Evolutionary conservation across 2,329 filamentous ascomycete genomes (phyloP), one percentile per base, ranked within the genome.

Genomic region (Davidsoniella neocaledoniae): DNA sequence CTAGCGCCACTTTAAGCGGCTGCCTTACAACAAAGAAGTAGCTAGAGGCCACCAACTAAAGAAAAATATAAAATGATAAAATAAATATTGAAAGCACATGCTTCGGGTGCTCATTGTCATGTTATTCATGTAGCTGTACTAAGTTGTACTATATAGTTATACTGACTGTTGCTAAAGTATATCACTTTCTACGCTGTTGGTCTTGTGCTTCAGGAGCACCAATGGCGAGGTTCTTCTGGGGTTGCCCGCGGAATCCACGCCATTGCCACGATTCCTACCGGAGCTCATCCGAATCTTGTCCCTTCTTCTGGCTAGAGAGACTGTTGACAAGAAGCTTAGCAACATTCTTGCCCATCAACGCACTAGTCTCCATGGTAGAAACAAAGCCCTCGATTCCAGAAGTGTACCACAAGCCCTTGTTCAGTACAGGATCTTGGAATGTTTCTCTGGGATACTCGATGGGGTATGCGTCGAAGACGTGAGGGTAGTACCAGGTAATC

Each of bases 321-420:
- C 75, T 74, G 58, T 88, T 76, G 0, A 79, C 70, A 43, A 90
- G 69, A 49, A 91, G 65, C 55, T 71, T 72, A 7, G 85, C 86
- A 17, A 91, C 79, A 60, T 91, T 91, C 73, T 76, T 86, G 0
- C 91, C 91, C 78, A 91, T 91, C 56, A 96, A 64, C 1, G 86
- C 83, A 62, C 81, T 94, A 5, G 91, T 95, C 69, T 98, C 91
- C 91, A 98, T 96, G 0, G 87, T 94, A 8, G 83, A 91, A 57
- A 96, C 93, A 62, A 98, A 95, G 57, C 82, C 82, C 66, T 96
- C 90, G 41, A 96, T 93, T 2, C 77, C 79, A 9, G 76, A 78
- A 0, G 79, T 82, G 60, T 83, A 83, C 63, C 79, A 91, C 12
- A 90, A 58, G 0, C 77, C 76, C 5, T 73, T 64, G 4, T 76